A percentile compares a stretch with the other conserved stretches of the same genome.
These are phyloP conservation scores for Citrus hindsii DNA, from an alignment of 345 rosid species.

Conservation along the genomic window DNA sequence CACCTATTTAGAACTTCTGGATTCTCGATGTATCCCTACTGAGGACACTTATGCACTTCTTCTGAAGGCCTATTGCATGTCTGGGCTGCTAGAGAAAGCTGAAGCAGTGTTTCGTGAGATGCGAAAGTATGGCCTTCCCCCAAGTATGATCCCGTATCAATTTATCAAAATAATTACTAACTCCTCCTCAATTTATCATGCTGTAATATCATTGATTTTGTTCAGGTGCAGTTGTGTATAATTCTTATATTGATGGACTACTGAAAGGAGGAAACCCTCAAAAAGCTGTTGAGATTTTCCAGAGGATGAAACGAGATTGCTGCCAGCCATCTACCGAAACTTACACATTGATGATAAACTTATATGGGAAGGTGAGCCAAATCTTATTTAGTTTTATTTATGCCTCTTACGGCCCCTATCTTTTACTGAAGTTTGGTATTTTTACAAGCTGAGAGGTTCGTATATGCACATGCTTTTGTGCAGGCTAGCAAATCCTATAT, in stretches of 20 bases:
- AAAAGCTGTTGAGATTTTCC: constrained; percentile 62
- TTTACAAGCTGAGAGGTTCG: background rate
- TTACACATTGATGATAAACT: constrained; percentile 83
- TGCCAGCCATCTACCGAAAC: constrained; percentile 73
- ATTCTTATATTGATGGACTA: constrained; percentile 82
- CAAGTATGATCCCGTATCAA: constrained; percentile 48
- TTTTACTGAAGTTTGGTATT: background rate
- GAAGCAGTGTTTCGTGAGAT: constrained; percentile 78
- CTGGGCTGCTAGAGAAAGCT: constrained; percentile 58
- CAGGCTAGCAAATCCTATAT: constrained; percentile 80
- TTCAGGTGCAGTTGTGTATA: constrained; percentile 71
- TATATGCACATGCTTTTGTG: constrained; percentile 9
- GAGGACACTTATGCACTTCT: constrained; percentile 93
- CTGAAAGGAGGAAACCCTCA: constrained; percentile 60
- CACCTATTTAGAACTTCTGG: constrained; percentile 65
- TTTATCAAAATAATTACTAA: background rate
- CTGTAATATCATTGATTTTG: background rate
- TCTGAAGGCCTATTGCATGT: constrained; percentile 65
- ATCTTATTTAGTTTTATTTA: background rate
- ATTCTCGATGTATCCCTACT: constrained; percentile 74
- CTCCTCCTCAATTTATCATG: background rate
- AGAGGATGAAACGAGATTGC: constrained; percentile 67
- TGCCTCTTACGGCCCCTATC: background rate
- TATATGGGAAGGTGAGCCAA: constrained; percentile 73
- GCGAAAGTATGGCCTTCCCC: constrained; percentile 64